A percentile compares a stretch with the other conserved stretches of the same genome.
Evolutionary conservation across 768 basidiomycete species (phyloP).

Genomic region (Pholiota microspora): DNA sequence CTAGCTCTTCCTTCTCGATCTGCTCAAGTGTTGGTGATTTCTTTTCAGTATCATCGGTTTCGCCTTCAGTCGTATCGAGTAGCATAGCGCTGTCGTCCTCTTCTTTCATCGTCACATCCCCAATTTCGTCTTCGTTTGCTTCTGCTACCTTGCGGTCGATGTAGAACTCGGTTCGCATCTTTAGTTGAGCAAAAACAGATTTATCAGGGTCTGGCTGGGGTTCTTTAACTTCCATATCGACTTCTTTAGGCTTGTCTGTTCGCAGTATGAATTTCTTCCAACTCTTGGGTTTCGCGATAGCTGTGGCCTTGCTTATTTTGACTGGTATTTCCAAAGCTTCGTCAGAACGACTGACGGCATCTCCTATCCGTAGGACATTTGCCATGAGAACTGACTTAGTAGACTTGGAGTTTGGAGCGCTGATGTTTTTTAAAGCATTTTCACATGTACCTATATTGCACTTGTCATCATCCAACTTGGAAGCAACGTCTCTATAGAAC

Average conservation of each 20-base stretch:
- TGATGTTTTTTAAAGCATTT: slow-evolving; percentile 59
- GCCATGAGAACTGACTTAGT: slow-evolving; percentile 64
- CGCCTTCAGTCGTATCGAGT: slow-evolving; percentile 23
- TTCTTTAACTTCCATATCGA: slow-evolving; percentile 32
- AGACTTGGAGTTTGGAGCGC: slow-evolving; percentile 60
- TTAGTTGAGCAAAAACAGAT: slow-evolving; percentile 39
- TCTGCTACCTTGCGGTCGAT: slow-evolving; percentile 43
- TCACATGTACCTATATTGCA: slow-evolving; percentile 64
- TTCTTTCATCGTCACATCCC: slow-evolving; percentile 40
- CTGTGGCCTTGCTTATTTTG: slow-evolving; percentile 79
- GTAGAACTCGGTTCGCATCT: slow-evolving; percentile 55
- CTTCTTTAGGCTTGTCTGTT: slow-evolving; percentile 16
- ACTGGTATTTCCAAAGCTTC: slow-evolving; percentile 75
- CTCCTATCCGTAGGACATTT: slow-evolving; percentile 78
- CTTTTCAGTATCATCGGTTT: slow-evolving; percentile 25
- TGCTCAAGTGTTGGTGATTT: slow-evolving; percentile 42
- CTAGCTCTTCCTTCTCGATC: slow-evolving; percentile 77
- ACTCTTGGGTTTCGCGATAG: slow-evolving; percentile 61
- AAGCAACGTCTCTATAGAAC: slow-evolving; percentile 48
- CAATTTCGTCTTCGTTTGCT: slow-evolving; percentile 31
- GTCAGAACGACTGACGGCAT: slow-evolving; percentile 59
- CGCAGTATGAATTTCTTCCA: slow-evolving; percentile 75
- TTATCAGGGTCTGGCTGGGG: slow-evolving; percentile 30
- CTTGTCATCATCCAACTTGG: slow-evolving; percentile 39
- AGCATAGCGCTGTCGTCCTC: slow-evolving; percentile 30